Conservation (phyloP, 768 basidiomycete species). For the Holtermannia corniformis region DNA sequence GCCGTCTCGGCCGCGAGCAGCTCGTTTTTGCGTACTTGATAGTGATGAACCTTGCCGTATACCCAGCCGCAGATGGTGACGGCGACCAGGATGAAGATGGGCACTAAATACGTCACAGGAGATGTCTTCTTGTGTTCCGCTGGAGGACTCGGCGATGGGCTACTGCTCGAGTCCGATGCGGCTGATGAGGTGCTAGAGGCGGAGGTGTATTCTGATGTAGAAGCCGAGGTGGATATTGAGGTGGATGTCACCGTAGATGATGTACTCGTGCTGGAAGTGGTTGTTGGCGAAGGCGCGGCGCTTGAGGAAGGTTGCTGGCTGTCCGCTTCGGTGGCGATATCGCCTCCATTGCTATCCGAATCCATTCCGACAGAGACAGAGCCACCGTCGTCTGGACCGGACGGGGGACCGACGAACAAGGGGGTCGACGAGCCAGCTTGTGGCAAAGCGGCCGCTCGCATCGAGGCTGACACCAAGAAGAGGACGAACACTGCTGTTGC, state of each 20-base stretch:
- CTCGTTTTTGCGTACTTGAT: constrained; percentile 8
- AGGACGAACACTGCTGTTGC: too few species aligned
- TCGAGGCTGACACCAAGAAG: too few species aligned
- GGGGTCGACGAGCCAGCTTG: not conserved
- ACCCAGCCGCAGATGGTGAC: constrained; percentile 14
- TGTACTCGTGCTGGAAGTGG: constrained; percentile 4
- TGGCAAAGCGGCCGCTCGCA: too few species aligned
- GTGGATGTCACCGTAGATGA: not conserved
- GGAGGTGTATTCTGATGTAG: not conserved
- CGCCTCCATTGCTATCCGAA: too few species aligned
- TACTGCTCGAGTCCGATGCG: not conserved
- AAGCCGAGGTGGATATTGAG: not conserved
- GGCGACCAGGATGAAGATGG: constrained; percentile 18
- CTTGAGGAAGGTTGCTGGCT: not conserved
- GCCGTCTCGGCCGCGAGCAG: not conserved
- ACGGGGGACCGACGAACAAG: constrained; percentile 2
- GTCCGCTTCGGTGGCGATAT: not conserved
- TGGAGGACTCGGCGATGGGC: too few species aligned
- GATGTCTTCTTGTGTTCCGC: constrained; percentile 7
- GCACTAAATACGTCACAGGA: constrained; percentile 14
- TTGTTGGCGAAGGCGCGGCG: not conserved
- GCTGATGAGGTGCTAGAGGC: not conserved
- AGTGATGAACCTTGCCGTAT: constrained; percentile 1
- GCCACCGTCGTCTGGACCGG: too few species aligned
- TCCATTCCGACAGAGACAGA: too few species aligned